Evolutionary conservation across 768 basidiomycete species (phyloP), one percentile per base, ranked within the genome.

Genomic region (Dendrothele bispora): DNA sequence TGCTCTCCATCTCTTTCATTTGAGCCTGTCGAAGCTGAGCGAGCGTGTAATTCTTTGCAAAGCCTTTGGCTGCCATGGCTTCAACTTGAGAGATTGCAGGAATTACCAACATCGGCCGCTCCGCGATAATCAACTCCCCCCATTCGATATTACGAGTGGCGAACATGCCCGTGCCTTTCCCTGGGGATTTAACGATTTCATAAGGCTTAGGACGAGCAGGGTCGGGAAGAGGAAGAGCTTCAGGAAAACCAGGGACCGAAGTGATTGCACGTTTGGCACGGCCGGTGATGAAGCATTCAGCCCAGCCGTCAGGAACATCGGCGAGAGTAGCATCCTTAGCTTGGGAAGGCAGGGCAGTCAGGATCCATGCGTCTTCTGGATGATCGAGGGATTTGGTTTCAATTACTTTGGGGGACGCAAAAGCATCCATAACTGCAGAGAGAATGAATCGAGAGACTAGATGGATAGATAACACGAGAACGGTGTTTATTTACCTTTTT

Each of bases 111-210:
- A 47, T 34, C 39, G 46, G 35, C 28, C 37, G 66, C 67, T 0
- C 72, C 22, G 58, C 51, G 11, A 67, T 43, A 35, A 75, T 67
- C 15, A 72, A 44, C 28, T 61, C 55, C 2, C 72, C 72, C 4
- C 60, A 52, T 18, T 61, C 50, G 8, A 73, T 65, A 18, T 59
- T 51, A 20, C 60, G 62, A 21, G 57, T 46, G 1, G 72, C 72
- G 47, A 73, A 73, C 58, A 71, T 61, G 1, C 68, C 72, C 14
- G 58, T 48, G 15, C 72, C 72, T 46, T 68, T 69, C 36, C 61
- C 42, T 10, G 56, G 55, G 0, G 69, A 62, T n/a, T 53, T 48
- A 18, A 53, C 49, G 37, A 67, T 55, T 45, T 57, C 46, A 24
- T 39, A 39, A 5, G 20, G 14, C 39, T 39, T 39, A 11, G 21